A percentile compares a stretch with the other conserved stretches of the same genome.
These are phyloP conservation scores for Trichoderma endophyticum DNA, from an alignment of 2,329 filamentous ascomycete genomes.

Conservation along the genomic window DNA sequence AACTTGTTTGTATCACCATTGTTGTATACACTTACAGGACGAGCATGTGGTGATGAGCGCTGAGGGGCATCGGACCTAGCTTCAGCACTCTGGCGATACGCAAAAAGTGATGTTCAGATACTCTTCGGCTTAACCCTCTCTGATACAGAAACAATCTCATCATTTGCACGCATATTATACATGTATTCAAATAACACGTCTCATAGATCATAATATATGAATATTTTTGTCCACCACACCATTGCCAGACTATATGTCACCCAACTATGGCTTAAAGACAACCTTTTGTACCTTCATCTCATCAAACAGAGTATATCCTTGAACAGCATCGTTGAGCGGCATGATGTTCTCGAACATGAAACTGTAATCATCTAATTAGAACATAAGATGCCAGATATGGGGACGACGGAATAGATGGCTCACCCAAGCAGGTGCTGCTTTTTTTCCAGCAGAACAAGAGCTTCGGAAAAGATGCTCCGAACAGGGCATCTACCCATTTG, in stretches of 20 bases:
- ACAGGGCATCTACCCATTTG: conserved; percentile 79
- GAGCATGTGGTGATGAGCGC: not conserved
- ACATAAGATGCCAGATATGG: accelerated
- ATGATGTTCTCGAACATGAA: conserved; percentile 78
- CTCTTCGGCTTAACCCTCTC: not conserved
- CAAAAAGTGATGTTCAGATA: not conserved
- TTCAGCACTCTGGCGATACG: not conserved
- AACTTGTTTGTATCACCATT: not conserved
- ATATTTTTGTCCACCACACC: not conserved
- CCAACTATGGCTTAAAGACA: conserved; percentile 52
- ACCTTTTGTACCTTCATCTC: conserved; percentile 73
- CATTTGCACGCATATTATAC: not conserved
- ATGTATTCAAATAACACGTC: not conserved
- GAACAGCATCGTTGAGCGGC: conserved; percentile 62
- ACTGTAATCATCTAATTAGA: conserved; percentile 36
- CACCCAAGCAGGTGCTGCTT: conserved; percentile 58
- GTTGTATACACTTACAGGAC: not conserved
- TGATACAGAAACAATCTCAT: accelerated
- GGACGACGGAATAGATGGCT: conserved; percentile 26
- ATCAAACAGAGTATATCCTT: conserved; percentile 70
- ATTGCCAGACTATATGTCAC: not conserved
- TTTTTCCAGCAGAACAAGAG: conserved; percentile 61
- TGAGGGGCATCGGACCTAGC: not conserved
- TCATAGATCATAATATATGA: not conserved
- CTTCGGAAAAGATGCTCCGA: conserved; percentile 64